Evolutionary conservation across 805 yeast species (phyloP).

Genomic region (Sugiyamaella qingdaonensis): DNA sequence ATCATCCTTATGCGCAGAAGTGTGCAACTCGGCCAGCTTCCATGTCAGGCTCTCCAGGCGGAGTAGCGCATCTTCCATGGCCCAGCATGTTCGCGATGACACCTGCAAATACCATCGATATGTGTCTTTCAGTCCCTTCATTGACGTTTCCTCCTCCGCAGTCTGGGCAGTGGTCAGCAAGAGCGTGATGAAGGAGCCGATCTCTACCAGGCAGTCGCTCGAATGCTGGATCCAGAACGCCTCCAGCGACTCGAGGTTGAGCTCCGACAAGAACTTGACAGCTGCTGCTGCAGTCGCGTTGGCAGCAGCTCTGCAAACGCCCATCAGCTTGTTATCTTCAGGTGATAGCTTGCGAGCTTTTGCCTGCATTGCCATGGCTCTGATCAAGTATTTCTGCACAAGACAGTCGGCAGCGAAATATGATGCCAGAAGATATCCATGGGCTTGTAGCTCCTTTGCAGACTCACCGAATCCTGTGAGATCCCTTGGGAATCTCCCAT

Average conservation of each 20-base stretch:
- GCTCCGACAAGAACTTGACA: conserved; percentile 9
- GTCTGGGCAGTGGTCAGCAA: conserved; percentile 1
- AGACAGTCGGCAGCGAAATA: conserved; percentile 4
- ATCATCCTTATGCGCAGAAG: not conserved
- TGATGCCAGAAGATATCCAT: conserved; percentile 3
- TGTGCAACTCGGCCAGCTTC: conserved; percentile 13
- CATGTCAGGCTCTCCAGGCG: conserved; percentile 22
- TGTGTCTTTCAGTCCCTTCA: conserved; percentile 14
- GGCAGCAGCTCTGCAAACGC: not conserved
- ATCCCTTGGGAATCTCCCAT: not conserved
- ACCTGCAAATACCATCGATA: conserved; percentile 24
- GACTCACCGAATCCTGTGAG: not conserved
- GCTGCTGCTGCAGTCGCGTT: conserved; percentile 1
- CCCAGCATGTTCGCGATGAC: conserved; percentile 22
- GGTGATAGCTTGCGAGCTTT: not conserved
- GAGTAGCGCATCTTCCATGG: conserved; percentile 22
- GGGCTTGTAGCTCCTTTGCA: conserved; percentile 3
- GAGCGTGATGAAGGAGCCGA: conserved; percentile 12
- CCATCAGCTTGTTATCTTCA: not conserved
- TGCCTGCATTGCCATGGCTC: conserved; percentile 1
- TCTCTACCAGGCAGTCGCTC: conserved; percentile 13
- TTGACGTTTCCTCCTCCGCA: conserved; percentile 15
- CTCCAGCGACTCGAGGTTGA: conserved; percentile 9
- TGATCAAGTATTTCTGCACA: not conserved
- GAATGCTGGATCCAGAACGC: conserved; percentile 17